These are phyloP conservation scores for Erodium texanum DNA, from an alignment of 441 rosid species.

Conservation along the genomic window DNA sequence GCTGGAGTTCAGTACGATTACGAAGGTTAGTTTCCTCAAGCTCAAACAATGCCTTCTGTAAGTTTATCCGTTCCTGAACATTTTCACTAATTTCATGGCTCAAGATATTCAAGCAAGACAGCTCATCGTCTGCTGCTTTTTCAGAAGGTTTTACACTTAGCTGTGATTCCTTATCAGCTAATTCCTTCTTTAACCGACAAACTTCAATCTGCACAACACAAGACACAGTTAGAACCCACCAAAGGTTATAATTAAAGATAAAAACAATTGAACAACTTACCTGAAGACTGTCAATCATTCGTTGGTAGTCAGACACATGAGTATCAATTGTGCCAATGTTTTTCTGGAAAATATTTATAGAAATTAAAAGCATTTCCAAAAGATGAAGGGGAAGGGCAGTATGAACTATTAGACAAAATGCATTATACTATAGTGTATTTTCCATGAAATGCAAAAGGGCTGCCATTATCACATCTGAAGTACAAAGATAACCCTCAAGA, in stretches of 20 bases:
- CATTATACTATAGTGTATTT: not conserved
- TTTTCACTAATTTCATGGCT: conserved; percentile 94
- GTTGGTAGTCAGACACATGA: conserved; percentile 86
- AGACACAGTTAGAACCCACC: conserved; percentile 5
- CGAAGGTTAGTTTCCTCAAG: conserved; percentile 79
- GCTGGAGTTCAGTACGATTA: conserved; percentile 72
- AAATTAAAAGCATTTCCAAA: not conserved
- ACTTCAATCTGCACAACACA: conserved; percentile 59
- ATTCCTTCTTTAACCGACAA: conserved; percentile 63
- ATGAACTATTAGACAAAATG: not conserved
- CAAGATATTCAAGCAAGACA: conserved; percentile 77
- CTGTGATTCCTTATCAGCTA: conserved; percentile 81
- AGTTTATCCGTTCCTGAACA: conserved; percentile 86
- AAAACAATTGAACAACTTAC: conserved; percentile 31
- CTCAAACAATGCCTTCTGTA: conserved; percentile 88
- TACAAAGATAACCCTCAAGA: not conserved
- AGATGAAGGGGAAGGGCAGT: not conserved
- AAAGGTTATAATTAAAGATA: not conserved
- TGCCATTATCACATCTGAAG: not conserved
- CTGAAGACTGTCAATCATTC: conserved; percentile 94
- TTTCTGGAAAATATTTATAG: conserved; percentile 43
- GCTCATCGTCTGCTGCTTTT: conserved; percentile 69
- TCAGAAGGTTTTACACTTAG: conserved; percentile 64
- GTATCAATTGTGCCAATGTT: conserved; percentile 80
- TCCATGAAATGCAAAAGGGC: not conserved